phyloP scores from a whole-genome alignment of 805 yeast species.

The Starmera pachycereana region DNA sequence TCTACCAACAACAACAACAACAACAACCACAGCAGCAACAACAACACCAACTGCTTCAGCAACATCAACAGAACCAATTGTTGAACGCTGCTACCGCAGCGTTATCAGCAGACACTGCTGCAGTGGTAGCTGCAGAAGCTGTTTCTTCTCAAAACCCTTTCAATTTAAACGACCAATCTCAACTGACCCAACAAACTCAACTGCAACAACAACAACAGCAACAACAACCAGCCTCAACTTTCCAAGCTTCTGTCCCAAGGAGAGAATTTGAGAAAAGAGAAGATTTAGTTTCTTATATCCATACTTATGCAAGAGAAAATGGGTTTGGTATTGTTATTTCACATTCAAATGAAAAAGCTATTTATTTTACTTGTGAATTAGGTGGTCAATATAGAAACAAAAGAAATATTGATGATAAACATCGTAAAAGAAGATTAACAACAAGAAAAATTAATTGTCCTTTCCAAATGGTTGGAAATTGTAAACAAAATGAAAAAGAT shows the following conservation, averaged over 20 bases:
- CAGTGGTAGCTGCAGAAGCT: background rate
- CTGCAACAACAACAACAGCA: constrained; percentile 13
- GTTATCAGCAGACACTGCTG: background rate
- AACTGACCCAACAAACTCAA: constrained; percentile 9
- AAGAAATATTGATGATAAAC: constrained; percentile 21
- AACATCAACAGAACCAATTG: constrained; percentile 1
- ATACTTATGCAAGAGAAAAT: constrained; percentile 19
- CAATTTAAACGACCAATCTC: background rate
- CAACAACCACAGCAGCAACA: constrained; percentile 12
- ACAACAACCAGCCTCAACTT: constrained; percentile 2
- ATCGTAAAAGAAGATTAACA: constrained; percentile 20
- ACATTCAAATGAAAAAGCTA: constrained; percentile 21
- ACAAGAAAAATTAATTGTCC: constrained; percentile 22
- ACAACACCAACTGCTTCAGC: constrained; percentile 9
- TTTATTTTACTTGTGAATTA: constrained; percentile 21
- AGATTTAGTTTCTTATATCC: constrained; percentile 17
- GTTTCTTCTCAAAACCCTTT: constrained; percentile 1
- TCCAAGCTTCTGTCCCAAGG: constrained; percentile 15
- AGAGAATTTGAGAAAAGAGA: constrained; percentile 15
- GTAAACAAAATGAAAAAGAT: constrained; percentile 19
- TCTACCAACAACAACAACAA: constrained; percentile 14
- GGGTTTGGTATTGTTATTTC: constrained; percentile 23
- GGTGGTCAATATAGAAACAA: constrained; percentile 22
- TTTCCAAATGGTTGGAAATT: constrained; percentile 21
- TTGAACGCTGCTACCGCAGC: background rate